phyloP scores from a whole-genome alignment of 2,329 filamentous ascomycete species.

The Diplocarpon mali region DNA sequence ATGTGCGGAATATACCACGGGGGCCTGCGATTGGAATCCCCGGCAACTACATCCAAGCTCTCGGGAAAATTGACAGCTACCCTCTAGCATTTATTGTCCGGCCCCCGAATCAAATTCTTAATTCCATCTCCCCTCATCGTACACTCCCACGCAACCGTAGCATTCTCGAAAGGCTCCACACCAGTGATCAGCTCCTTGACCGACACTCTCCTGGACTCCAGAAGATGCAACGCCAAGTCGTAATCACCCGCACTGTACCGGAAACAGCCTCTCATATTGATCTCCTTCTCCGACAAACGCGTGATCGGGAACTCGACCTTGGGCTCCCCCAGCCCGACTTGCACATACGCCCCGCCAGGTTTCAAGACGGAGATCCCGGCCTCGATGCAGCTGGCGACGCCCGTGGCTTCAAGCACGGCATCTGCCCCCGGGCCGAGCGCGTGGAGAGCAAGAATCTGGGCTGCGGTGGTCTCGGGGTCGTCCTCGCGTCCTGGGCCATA shows the following conservation, averaged over 20 bases:
- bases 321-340: slow-evolving; percentile 31
- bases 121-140: slow-evolving; percentile 15
- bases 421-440: too few relatives aligned
- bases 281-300: slow-evolving; percentile 35
- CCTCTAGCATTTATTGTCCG: neutral
- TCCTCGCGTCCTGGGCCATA: slow-evolving; percentile 23
- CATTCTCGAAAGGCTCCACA: slow-evolving; percentile 33
- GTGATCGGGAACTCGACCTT: slow-evolving; percentile 39
- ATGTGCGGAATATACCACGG: too few relatives aligned
- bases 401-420: too few relatives aligned
- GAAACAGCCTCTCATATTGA: slow-evolving; percentile 40
- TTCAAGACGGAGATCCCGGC: slow-evolving; percentile 34
- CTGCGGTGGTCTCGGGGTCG: slow-evolving; percentile 30
- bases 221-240: slow-evolving; percentile 36
- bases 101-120: slow-evolving; percentile 16
- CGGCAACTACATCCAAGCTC: too few relatives aligned
- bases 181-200: slow-evolving; percentile 29
- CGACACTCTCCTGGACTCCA: slow-evolving; percentile 23
- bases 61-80: too few relatives aligned
- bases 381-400: slow-evolving; percentile 36
- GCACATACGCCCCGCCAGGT: slow-evolving; percentile 39
- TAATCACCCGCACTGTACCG: slow-evolving; percentile 40
- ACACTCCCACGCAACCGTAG: slow-evolving; percentile 32
- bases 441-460: slow-evolving; percentile 30
- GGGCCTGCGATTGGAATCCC: too few relatives aligned